A percentile compares a stretch with the other conserved stretches of the same genome.
These are phyloP conservation scores for Cytospora paraplurivora DNA, from an alignment of 2,329 filamentous ascomycete genomes.

Conservation along the genomic window DNA sequence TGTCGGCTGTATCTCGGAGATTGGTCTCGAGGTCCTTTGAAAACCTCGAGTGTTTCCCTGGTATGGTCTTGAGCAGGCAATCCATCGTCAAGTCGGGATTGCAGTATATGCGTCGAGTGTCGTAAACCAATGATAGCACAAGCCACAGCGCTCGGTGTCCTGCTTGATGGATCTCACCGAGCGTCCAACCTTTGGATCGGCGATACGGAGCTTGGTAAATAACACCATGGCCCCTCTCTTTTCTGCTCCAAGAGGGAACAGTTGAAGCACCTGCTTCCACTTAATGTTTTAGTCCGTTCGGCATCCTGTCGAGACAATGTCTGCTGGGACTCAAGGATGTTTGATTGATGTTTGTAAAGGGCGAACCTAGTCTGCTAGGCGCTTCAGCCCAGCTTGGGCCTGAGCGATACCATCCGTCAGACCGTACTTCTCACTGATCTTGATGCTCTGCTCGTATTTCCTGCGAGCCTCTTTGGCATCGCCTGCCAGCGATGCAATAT, in stretches of 20 bases:
- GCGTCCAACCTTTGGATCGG: neutral
- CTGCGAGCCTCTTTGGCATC: constrained; percentile 64
- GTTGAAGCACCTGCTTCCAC: neutral
- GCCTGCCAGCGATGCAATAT: constrained; percentile 77
- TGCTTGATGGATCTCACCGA: neutral
- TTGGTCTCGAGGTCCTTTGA: neutral
- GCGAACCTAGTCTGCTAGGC: constrained; percentile 24
- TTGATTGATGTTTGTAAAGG: neutral
- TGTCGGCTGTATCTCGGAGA: constrained; percentile 3
- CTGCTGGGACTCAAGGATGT: neutral
- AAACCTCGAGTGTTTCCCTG: neutral
- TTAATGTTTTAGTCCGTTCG: too few relatives aligned
- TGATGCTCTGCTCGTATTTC: constrained; percentile 69
- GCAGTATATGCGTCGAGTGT: neutral
- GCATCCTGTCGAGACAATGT: neutral
- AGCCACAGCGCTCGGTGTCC: neutral
- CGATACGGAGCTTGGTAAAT: neutral
- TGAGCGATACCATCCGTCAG: constrained; percentile 55
- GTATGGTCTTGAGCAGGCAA: neutral
- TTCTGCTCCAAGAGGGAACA: neutral
- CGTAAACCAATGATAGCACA: neutral
- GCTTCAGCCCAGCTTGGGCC: constrained; percentile 52
- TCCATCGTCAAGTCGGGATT: neutral
- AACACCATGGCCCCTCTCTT: neutral
- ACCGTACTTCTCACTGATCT: constrained; percentile 57